Conservation (phyloP, 805 yeast genomes). For the Kuraishia molischiana region DNA sequence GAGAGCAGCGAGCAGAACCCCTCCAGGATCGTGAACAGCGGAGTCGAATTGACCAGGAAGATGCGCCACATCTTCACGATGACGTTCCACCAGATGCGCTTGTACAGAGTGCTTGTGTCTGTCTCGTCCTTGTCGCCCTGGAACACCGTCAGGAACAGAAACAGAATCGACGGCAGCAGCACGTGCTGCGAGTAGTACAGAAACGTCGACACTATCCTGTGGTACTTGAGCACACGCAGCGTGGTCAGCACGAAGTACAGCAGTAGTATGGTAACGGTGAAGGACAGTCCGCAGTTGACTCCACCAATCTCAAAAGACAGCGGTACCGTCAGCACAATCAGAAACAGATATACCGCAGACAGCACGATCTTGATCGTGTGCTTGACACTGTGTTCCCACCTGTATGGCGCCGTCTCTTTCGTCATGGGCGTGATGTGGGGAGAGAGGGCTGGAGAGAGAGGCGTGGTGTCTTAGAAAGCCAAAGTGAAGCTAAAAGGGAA, state of each 20-base stretch:
- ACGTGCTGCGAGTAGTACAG: slow-evolving; percentile 77
- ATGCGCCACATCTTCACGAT: slow-evolving; percentile 61
- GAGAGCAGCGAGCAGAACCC: slow-evolving; percentile 87
- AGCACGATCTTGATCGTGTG: slow-evolving; percentile 19
- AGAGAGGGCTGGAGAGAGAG: no score
- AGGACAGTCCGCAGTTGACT: slow-evolving; percentile 78
- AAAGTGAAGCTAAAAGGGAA: no score
- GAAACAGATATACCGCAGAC: slow-evolving; percentile 51
- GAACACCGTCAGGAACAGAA: slow-evolving; percentile 54
- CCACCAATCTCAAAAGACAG: slow-evolving; percentile 94
- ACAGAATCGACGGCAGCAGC: slow-evolving; percentile 70
- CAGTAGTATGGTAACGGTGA: slow-evolving; percentile 60
- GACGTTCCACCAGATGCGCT: slow-evolving; percentile 22
- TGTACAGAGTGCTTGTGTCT: slow-evolving; percentile 8
- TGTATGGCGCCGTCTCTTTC: no score
- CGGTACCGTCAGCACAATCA: slow-evolving; percentile 78
- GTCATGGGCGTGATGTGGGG: no score
- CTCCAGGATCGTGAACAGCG: slow-evolving; percentile 80
- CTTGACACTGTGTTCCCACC: neutral
- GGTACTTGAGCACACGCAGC: slow-evolving; percentile 43
- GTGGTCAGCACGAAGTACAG: slow-evolving; percentile 69
- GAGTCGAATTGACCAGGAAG: slow-evolving; percentile 71
- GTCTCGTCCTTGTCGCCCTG: slow-evolving; percentile 10
- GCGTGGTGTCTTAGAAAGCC: no score
- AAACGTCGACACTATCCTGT: slow-evolving; percentile 32